These are phyloP conservation scores for Brasilioporus rufonigricans DNA, from an alignment of 768 basidiomycete species.

Conservation along the genomic window DNA sequence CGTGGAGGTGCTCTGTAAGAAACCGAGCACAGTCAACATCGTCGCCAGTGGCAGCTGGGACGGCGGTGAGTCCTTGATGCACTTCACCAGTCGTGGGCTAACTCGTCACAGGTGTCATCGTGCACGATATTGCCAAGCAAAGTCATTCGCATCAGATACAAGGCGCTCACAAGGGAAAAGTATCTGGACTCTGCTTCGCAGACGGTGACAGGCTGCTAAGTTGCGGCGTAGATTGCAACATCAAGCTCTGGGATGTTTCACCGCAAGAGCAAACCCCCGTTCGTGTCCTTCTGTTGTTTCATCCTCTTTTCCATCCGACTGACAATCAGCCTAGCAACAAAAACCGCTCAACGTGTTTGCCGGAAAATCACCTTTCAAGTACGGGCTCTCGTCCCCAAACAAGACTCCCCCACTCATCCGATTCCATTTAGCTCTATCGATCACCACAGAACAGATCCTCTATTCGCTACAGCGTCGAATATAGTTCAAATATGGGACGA, in stretches of 20 bases:
- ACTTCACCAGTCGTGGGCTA: neutral
- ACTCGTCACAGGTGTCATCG: conserved; percentile 61
- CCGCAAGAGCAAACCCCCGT: conserved; percentile 40
- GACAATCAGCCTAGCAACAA: conserved; percentile 28
- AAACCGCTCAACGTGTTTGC: conserved; percentile 76
- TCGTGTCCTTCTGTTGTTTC: conserved; percentile 9
- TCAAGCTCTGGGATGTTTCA: conserved; percentile 75
- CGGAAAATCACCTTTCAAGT: conserved; percentile 93
- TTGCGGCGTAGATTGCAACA: conserved; percentile 79
- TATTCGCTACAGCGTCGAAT: conserved; percentile 93
- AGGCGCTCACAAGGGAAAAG: conserved; percentile 80
- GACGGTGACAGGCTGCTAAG: conserved; percentile 62
- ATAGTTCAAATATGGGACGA: conserved; percentile 98
- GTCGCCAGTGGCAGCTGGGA: conserved; percentile 95
- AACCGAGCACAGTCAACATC: conserved; percentile 67
- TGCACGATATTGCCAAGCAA: conserved; percentile 74
- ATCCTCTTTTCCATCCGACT: neutral
- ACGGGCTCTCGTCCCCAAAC: conserved; percentile 19
- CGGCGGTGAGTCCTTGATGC: conserved; percentile 62
- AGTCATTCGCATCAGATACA: conserved; percentile 55
- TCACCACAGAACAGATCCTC: conserved; percentile 83
- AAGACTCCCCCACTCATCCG: neutral
- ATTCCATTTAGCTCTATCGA: conserved; percentile 77
- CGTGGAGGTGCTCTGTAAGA: conserved; percentile 80
- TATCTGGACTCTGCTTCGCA: conserved; percentile 78